Base-by-base conservation (phyloP, 345 rosid genomes). In the Leavenworthia alabamica region DNA sequence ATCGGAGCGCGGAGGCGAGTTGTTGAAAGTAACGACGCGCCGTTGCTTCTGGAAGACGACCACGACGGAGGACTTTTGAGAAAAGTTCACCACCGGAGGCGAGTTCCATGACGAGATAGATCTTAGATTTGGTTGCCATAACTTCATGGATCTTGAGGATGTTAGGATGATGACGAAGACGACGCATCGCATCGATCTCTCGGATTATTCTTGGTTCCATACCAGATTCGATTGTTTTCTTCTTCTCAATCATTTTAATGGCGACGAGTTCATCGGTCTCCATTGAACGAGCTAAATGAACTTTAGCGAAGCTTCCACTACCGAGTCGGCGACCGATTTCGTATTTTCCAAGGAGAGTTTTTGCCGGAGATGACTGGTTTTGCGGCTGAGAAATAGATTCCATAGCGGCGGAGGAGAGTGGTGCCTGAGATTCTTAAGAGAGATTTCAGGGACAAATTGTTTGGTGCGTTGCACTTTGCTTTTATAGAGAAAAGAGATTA, bases 51-150 rank as follows among this genome's bases (percentile, higher is more conserved):
- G 66, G 54, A 2, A 89, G 70, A 7, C 79, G 73, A 6, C 95
- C 89, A 3, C 75, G 82, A 12, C 88, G 89, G 52, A 78, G 65
- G 12, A 90, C 75, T 39, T 75, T 77, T 13, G 85, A 56, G 76
- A 83, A 88, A 4, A 91, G 84, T 46, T 92, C 97, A 0, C 97
- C 97, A 15, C 97, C 95, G 7, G 75, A 12, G 27, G 95, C 98
- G 66, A 85, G 81, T 16, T 92, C 98, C 97, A 92, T 86, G n/a
- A 89, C 89, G 66, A 92, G 79, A 66, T 75, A 89, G 73, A 92
- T 89, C 73, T 85, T 86, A 48, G 95, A 75, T 55, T 82, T 82
- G 16, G 96, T 79, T 0, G 98, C 97, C 95, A 92, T 80, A 7
- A 92, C 98, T 60, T 92, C 97, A 48, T 83, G 90, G 78, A 92